Evolutionary conservation across 208 protist species (phyloP).

Genomic region (Leishmania major): DNA sequence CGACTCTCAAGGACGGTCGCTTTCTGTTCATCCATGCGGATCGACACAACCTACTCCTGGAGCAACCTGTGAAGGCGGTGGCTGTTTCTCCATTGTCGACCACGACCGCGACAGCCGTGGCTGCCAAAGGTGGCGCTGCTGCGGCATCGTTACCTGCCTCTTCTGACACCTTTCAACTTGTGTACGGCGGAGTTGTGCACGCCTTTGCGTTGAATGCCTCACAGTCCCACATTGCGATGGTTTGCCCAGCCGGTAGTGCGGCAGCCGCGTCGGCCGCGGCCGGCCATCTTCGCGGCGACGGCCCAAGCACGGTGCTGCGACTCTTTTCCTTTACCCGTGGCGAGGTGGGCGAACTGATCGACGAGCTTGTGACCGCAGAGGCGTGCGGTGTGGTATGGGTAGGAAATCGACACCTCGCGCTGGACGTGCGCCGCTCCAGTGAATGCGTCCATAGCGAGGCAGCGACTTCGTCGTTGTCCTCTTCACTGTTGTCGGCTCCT

Average conservation of each 20-base stretch:
- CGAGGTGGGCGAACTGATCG: slow-evolving; percentile 54
- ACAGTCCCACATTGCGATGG: slow-evolving; percentile 32
- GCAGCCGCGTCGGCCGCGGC: slow-evolving; percentile 7
- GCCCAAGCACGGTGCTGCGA: slow-evolving; percentile 15
- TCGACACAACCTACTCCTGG: slow-evolving; percentile 7
- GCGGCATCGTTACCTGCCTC: neutral
- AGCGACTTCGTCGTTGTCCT: neutral
- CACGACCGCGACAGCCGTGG: neutral
- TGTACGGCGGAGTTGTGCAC: slow-evolving; percentile 46
- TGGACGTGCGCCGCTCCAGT: slow-evolving; percentile 14
- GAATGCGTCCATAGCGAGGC: neutral
- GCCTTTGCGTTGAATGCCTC: slow-evolving; percentile 35
- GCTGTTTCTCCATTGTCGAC: neutral
- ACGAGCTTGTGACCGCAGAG: slow-evolving; percentile 40
- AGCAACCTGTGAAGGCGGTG: neutral
- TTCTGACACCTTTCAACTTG: slow-evolving; percentile 14
- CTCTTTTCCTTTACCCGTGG: slow-evolving; percentile 28
- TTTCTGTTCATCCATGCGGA: slow-evolving; percentile 18
- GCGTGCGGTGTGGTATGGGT: slow-evolving; percentile 56
- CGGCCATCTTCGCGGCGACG: neutral
- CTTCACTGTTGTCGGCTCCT: neutral
- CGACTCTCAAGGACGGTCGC: slow-evolving; percentile 17
- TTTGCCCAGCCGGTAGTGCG: slow-evolving; percentile 24
- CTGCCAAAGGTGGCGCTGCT: neutral
- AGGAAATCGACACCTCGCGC: slow-evolving; percentile 26